Evolutionary conservation across 345 rosid genomes (phyloP), one percentile per base, ranked within the genome.

Genomic region (Clarkia xantiana): DNA sequence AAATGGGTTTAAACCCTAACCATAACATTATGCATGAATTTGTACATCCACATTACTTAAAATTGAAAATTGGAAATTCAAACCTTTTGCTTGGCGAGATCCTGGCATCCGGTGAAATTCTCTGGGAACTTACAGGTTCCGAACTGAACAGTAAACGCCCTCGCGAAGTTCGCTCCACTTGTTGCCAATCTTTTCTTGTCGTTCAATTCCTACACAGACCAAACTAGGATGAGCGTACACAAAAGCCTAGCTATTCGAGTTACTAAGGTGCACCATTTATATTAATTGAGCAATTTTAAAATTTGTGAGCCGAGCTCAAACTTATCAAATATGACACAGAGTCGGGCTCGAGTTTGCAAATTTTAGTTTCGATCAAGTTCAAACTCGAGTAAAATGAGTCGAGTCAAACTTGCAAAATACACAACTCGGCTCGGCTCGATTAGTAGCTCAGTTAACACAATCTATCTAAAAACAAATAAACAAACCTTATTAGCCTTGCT

Each of bases 21-120:
- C 11, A 22, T 12, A 51, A 3, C 14, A 14, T 4, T 18, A 18
- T 12, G 17, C 11, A 3, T 4, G n/a, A 9, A 15, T 29, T 14
- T 1, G 14, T 3, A 23, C 34, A 23, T 9, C n/a, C 15, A 12
- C n/a, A 34, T 20, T 3, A 11, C 13, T 18, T 23, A 14, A 14
- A 38, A 58, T 2, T 7, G 9, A 59, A 0, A 3, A 14, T 10
- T 17, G 11, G 45, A 42, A 46, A 43, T 12, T 34, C 15, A 40
- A 49, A 91, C 98, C 94, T 86, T 81, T 72, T 81, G 96, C 80
- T 86, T 81, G 65, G 98, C 96, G 59, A 86, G 98, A 73, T 81
- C 98, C 68, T 91, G 96, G 77, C 96, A 86, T 38, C 94, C 98
- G 14, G 98, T 86, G 72, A 91, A 91, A 76, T 91, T 91, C 66